A percentile compares a stretch with the other conserved stretches of the same genome.
These are phyloP conservation scores for Sphaerobolus stellatus DNA, from an alignment of 1,284 basidiomycete species.

Conservation along the genomic window DNA sequence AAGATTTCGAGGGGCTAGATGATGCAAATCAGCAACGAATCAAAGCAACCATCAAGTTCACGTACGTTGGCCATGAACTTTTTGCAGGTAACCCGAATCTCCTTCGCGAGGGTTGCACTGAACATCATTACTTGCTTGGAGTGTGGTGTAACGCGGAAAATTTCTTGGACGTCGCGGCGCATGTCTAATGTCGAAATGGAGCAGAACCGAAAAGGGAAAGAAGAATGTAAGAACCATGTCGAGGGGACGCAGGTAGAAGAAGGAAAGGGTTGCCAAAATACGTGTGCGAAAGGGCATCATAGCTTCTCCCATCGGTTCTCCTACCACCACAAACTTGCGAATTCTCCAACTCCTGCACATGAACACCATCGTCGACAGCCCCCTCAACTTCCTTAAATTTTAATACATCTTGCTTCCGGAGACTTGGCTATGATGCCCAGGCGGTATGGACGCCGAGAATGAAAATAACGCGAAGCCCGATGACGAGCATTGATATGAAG, in stretches of 20 bases:
- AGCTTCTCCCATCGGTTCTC: not conserved
- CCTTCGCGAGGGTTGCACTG: constrained; percentile 96
- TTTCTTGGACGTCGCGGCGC: constrained; percentile 99
- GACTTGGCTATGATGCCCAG: too few relatives aligned
- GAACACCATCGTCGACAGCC: not conserved
- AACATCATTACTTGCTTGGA: constrained; percentile 99
- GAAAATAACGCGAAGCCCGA: constrained; percentile 25
- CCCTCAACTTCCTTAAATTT: not conserved
- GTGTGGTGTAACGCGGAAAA: constrained; percentile 98
- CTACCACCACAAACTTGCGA: too few relatives aligned
- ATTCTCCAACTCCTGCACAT: not conserved
- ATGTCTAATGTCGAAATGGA: constrained; percentile 74
- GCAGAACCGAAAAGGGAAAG: constrained; percentile 32
- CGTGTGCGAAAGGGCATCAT: constrained; percentile 3
- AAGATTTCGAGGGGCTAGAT: constrained; percentile 96
- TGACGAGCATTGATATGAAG: constrained; percentile 11
- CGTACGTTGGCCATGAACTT: constrained; percentile 99
- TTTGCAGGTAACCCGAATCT: constrained; percentile 97
- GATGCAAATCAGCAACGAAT: constrained; percentile 15
- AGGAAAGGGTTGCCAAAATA: constrained; percentile 27
- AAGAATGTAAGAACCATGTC: constrained; percentile 63
- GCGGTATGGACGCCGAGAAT: constrained; percentile 14
- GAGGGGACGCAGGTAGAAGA: constrained; percentile 37
- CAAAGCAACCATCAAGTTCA: constrained; percentile 18
- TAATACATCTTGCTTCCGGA: not conserved